These are phyloP conservation scores for Beverwykella pulmonaria DNA, from an alignment of 495 filamentous ascomycete species.

Conservation along the genomic window DNA sequence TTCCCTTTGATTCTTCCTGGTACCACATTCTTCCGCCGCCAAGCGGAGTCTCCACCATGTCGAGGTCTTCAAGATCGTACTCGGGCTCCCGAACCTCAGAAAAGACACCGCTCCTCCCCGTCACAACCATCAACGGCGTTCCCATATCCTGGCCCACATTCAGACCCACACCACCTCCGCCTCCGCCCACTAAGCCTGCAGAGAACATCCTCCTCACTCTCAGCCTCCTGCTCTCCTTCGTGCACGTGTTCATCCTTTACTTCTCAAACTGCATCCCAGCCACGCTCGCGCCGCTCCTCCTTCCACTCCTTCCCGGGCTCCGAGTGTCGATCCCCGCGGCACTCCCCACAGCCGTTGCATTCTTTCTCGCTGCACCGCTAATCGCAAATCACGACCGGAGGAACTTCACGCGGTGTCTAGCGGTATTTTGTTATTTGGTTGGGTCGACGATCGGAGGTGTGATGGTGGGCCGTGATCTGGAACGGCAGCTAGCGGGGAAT, in stretches of 20 bases:
- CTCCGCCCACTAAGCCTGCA: background rate
- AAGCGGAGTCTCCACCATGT: no score
- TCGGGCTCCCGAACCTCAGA: background rate
- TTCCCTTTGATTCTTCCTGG: no score
- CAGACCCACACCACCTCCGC: background rate
- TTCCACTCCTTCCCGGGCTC: background rate
- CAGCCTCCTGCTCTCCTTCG: background rate
- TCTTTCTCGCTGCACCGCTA: background rate
- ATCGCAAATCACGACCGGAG: background rate
- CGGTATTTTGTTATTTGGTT: background rate
- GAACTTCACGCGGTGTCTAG: background rate
- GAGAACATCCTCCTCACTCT: background rate
- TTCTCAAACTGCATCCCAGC: background rate
- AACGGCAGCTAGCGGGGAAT: background rate
- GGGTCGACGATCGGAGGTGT: background rate
- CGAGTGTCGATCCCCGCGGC: background rate
- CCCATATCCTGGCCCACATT: background rate
- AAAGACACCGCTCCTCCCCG: conserved; percentile 3
- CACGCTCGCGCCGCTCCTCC: background rate
- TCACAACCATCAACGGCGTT: background rate
- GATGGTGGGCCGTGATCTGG: background rate
- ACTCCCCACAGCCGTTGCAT: background rate
- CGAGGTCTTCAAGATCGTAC: background rate
- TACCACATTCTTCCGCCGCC: no score
- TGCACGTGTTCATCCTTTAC: conserved; percentile 1